Evolutionary conservation across 805 yeast genomes (phyloP).

Genomic region (Isabelozyma rhagii): DNA sequence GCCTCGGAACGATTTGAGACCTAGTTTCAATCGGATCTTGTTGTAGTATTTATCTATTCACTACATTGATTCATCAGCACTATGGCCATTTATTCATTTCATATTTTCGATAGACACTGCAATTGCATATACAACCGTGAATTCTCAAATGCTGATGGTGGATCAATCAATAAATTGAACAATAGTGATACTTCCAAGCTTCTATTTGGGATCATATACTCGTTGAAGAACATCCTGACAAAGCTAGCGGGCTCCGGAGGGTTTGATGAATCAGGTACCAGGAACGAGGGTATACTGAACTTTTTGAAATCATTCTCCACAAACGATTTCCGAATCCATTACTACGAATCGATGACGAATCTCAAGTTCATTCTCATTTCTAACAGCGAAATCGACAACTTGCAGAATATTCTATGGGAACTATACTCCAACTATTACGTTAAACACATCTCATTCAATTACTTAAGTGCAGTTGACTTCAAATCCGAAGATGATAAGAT

Average conservation of each 20-base stretch:
- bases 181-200: constrained; percentile 73
- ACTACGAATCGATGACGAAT: constrained; percentile 74
- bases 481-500: constrained; percentile 45
- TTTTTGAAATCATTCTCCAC: constrained; percentile 59
- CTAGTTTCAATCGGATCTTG: no score
- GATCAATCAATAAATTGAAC: constrained; percentile 47
- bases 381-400: constrained; percentile 56
- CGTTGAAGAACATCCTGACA: constrained; percentile 72
- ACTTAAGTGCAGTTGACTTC: constrained; percentile 54
- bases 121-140: constrained; percentile 80
- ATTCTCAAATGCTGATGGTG: constrained; percentile 25
- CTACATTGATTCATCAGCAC: neutral
- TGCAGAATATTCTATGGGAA: constrained; percentile 53
- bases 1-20: neutral
- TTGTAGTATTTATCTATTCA: no score
- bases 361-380: constrained; percentile 72
- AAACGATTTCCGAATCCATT: constrained; percentile 74
- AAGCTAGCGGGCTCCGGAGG: constrained; percentile 30
- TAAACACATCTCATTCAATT: constrained; percentile 58
- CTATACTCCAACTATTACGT: constrained; percentile 60
- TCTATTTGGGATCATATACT: constrained; percentile 80
- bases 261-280: constrained; percentile 16
- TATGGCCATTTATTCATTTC: constrained; percentile 76
- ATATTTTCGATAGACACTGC: constrained; percentile 91
- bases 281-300: constrained; percentile 15